phyloP scores from a whole-genome alignment of 768 basidiomycete genomes.

The Leccinum sublutescens region DNA sequence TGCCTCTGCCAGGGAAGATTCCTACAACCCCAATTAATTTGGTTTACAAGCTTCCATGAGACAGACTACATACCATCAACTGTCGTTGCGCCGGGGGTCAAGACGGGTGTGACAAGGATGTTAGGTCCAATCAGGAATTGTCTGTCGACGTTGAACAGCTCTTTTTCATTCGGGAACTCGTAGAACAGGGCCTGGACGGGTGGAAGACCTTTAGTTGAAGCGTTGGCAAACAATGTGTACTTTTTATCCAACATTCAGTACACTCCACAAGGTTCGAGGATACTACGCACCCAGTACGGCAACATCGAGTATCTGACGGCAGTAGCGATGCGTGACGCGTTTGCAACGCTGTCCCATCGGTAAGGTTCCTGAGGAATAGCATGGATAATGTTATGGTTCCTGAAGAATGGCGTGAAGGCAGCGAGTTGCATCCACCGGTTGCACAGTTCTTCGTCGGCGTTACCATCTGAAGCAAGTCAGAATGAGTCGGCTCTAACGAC shows the following conservation, averaged over 20 bases:
- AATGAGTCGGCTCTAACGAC: background rate
- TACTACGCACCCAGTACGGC: slow-evolving; percentile 69
- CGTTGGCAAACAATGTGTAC: slow-evolving; percentile 74
- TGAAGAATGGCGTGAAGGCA: slow-evolving; percentile 79
- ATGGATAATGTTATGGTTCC: slow-evolving; percentile 70
- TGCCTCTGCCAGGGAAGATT: slow-evolving; percentile 61
- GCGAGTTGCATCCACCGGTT: slow-evolving; percentile 86
- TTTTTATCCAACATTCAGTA: slow-evolving; percentile 25
- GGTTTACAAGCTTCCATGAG: background rate
- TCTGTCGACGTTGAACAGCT: slow-evolving; percentile 56
- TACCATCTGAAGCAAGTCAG: slow-evolving; percentile 35
- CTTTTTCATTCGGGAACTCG: slow-evolving; percentile 71
- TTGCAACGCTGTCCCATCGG: slow-evolving; percentile 76
- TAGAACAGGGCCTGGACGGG: slow-evolving; percentile 75
- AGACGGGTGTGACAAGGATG: slow-evolving; percentile 74
- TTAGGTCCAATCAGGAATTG: slow-evolving; percentile 74
- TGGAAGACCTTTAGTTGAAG: slow-evolving; percentile 63
- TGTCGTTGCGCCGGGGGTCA: slow-evolving; percentile 62
- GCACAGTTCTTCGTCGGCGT: slow-evolving; percentile 79
- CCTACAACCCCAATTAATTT: slow-evolving; percentile 34
- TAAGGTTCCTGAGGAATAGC: slow-evolving; percentile 80
- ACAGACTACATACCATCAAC: slow-evolving; percentile 51
- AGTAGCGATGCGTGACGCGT: slow-evolving; percentile 71
- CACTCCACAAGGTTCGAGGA: background rate
- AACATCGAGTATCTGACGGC: slow-evolving; percentile 67